Base-by-base conservation (phyloP, 1,284 basidiomycete genomes). In the Irpex lacteus region DNA sequence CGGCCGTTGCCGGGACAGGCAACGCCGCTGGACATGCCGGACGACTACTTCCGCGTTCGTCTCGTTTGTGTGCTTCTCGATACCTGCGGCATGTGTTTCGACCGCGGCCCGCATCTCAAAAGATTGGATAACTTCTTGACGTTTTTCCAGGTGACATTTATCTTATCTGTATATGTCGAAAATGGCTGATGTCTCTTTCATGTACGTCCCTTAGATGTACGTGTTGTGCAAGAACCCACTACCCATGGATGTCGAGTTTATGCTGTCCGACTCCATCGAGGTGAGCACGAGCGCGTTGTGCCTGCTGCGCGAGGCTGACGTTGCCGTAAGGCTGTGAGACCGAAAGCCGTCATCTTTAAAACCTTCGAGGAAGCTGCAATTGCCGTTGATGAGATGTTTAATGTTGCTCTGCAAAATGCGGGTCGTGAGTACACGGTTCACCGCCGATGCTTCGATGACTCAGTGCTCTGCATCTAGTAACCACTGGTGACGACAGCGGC, bases 51-150 rank as follows among this genome's bases (percentile, higher is more conserved):
- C 85, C 89, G 98, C 26, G 78, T 99, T 60, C 85, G 98, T 8
- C 82, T 99, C 62, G 87, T 97, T 55, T 99, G 98, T 72, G 91
- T 92, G 5, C 80, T 99, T 54, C 82, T 99, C 21, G 96, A 98
- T 74, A 95, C 96, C 0, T 98, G 96, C 74, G 98, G 96, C n/a
- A 92, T 95, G 82, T 98, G 96, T 78, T 98, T 99, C 76, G 96
- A 98, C 75, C 88, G 91, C 54, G 96, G 96, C 2, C 89, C 91
- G 5, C 90, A 95, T 71, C 92, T 89, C 76, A 92, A 91, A 78
- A 98, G 96, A 74, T 80, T 99, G 9, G 96, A 98, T 75, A 92
- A 91, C 69, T 98, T 97, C 75, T 77, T 99, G 66, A 84, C 87
- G 8, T 96, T 98, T 77, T 96, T 98, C 76, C 95, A 98, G 83